Conservation (phyloP, 2,329 filamentous ascomycete genomes). For the Leptographium galeiforme region DNA sequence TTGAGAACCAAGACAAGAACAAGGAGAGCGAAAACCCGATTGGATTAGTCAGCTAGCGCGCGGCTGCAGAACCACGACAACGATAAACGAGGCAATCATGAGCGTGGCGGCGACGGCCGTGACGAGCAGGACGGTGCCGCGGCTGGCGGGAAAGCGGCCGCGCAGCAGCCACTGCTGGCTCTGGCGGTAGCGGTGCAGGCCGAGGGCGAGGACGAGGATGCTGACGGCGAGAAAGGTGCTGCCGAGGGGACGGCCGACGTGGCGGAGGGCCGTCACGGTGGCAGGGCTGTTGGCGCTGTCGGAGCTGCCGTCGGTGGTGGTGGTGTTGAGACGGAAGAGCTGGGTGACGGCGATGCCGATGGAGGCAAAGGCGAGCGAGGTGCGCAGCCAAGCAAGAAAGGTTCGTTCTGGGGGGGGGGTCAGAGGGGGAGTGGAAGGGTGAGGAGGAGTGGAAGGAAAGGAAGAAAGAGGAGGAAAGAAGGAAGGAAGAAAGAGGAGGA, state of each 20-base stretch:
- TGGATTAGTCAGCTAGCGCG: neutral
- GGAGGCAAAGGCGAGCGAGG: constrained; percentile 66
- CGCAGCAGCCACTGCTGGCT: constrained; percentile 66
- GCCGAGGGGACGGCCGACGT: constrained; percentile 60
- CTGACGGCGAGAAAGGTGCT: constrained; percentile 64
- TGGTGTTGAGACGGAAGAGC: constrained; percentile 69
- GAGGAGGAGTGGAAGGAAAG: neutral
- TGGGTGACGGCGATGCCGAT: constrained; percentile 78
- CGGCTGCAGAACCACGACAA: constrained; percentile 42
- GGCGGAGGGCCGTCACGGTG: constrained; percentile 32
- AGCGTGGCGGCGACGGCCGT: constrained; percentile 50
- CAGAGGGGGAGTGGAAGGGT: neutral
- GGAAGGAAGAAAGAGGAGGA: neutral
- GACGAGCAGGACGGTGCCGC: constrained; percentile 61
- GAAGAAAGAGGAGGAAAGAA: neutral
- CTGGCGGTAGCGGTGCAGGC: constrained; percentile 67
- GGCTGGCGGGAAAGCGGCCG: constrained; percentile 67
- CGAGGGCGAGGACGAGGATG: constrained; percentile 61
- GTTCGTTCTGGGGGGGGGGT: constrained; percentile 49
- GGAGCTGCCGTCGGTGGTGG: constrained; percentile 26
- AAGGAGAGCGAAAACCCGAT: neutral
- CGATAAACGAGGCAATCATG: constrained; percentile 45
- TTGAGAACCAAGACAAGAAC: neutral
- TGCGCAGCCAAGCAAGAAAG: constrained; percentile 75
- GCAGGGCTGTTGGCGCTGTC: neutral